phyloP scores from a whole-genome alignment of 148 eudicot genomes.

The Tetragonia tetragonoides region DNA sequence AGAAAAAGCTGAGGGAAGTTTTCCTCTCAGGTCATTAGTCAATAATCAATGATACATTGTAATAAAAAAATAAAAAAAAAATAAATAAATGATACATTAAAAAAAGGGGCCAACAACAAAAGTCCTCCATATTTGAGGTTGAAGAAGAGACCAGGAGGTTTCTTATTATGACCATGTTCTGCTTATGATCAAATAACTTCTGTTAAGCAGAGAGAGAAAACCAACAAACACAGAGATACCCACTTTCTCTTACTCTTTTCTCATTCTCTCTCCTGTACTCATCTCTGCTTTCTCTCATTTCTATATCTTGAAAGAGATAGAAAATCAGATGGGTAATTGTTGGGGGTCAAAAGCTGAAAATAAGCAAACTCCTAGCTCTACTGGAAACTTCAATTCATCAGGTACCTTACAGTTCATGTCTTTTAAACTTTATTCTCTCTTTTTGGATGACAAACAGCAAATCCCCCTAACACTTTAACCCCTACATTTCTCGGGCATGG shows the following conservation, averaged over 20 bases:
- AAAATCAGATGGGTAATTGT: constrained; percentile 52
- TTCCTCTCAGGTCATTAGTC: constrained; percentile 5
- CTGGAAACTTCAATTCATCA: constrained; percentile 39
- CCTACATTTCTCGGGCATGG: no score
- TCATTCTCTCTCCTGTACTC: neutral
- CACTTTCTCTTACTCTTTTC: neutral
- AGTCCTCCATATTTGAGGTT: constrained; percentile 1
- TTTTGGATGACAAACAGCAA: neutral
- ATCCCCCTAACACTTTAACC: no score
- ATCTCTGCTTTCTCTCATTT: neutral
- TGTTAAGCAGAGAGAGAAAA: neutral
- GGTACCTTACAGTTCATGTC: constrained; percentile 27
- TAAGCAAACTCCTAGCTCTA: constrained; percentile 32
- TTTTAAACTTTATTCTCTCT: neutral
- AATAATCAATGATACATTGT: neutral
- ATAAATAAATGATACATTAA: neutral
- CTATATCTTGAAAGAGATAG: neutral
- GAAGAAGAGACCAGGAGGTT: neutral
- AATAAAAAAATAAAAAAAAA: neutral
- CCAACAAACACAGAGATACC: neutral
- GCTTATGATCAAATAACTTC: neutral
- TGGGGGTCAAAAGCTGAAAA: constrained; percentile 34
- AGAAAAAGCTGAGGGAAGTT: neutral
- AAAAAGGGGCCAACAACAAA: neutral
- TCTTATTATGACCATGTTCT: constrained; percentile 6